phyloP scores from a whole-genome alignment of 257 asterid species.

The Coffea eugenioides region DNA sequence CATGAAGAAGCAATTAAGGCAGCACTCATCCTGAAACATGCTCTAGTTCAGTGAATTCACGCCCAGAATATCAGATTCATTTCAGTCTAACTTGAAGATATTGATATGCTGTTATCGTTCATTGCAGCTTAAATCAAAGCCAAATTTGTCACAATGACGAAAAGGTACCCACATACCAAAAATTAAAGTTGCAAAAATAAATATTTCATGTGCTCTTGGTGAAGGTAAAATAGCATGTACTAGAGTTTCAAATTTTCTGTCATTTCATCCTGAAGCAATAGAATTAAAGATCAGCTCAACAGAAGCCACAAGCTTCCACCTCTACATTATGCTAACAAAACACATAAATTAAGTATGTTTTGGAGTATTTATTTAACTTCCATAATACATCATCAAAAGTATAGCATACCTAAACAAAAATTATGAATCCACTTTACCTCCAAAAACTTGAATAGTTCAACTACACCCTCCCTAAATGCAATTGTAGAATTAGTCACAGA shows the following conservation, averaged over 20 bases:
- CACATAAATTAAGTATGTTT: not conserved
- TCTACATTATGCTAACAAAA: not conserved
- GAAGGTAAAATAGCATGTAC: not conserved
- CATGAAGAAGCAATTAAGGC: constrained; percentile 11
- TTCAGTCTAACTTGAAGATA: not conserved
- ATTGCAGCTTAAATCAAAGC: not conserved
- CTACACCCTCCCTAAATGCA: constrained; percentile 80
- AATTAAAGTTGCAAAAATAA: not conserved
- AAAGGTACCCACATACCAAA: not conserved
- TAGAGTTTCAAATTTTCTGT: not conserved
- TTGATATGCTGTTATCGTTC: not conserved
- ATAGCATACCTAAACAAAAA: not conserved
- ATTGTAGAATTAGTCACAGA: constrained; percentile 73
- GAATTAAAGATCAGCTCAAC: not conserved
- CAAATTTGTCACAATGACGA: not conserved
- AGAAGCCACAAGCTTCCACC: not conserved
- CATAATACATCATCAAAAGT: constrained; percentile 24
- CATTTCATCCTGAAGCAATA: not conserved
- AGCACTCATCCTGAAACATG: not conserved
- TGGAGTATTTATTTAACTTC: not conserved
- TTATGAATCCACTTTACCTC: constrained; percentile 49
- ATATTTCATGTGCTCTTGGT: not conserved
- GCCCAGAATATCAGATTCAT: not conserved
- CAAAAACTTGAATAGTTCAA: constrained; percentile 79
- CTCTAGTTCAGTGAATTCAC: not conserved